A percentile compares a stretch with the other conserved stretches of the same genome.
Evolutionary conservation across 495 filamentous ascomycete genomes (phyloP).

Genomic region (Aspergillus hancockii): DNA sequence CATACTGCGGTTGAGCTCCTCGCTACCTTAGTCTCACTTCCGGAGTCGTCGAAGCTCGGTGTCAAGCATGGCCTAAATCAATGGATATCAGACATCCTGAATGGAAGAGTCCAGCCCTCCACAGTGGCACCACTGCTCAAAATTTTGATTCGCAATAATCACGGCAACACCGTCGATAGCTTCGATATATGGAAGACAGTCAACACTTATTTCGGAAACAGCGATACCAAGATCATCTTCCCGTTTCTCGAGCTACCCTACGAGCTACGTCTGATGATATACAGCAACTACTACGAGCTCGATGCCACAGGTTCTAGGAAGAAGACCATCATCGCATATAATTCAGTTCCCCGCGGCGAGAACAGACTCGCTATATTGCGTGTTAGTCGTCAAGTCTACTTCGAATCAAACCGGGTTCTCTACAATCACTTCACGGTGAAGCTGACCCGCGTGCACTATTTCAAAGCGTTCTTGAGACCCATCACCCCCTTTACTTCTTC

Average conservation of each 20-base stretch:
- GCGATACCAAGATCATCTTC: neutral
- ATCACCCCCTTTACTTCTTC: neutral
- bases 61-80: neutral
- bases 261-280: neutral
- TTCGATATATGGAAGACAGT: neutral
- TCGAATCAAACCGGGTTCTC: neutral
- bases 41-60: neutral
- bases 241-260: neutral
- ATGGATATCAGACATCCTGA: neutral
- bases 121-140: neutral
- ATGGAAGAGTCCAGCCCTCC: neutral
- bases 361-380: neutral
- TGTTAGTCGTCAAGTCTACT: neutral
- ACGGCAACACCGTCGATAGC: neutral
- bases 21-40: neutral
- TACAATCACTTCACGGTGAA: neutral
- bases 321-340: neutral
- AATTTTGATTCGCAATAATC: neutral
- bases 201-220: constrained; percentile 1
- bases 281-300: neutral
- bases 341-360: neutral
- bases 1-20: neutral
- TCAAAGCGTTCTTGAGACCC: neutral
- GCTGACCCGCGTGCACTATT: neutral
- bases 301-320: neutral